phyloP scores from a whole-genome alignment of 495 filamentous ascomycete genomes.

The Hypoxylon intermedium region DNA sequence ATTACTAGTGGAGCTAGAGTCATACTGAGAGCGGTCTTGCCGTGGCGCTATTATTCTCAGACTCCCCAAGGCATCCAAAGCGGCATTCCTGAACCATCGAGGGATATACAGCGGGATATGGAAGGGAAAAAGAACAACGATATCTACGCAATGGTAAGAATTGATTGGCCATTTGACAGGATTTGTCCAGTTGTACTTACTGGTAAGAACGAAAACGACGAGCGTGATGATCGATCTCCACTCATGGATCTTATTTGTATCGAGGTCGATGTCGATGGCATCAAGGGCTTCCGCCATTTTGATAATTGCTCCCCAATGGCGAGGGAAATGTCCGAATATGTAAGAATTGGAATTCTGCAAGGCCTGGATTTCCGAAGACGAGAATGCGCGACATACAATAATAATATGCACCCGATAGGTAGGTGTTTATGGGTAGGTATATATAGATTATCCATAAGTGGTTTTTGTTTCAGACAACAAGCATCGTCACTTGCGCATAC shows the following conservation, averaged over 20 bases:
- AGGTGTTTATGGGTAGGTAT: not conserved
- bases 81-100: constrained; percentile 49
- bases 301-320: constrained; percentile 4
- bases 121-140: constrained; percentile 69
- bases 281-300: constrained; percentile 44
- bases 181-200: constrained; percentile 51
- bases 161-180: not conserved
- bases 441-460: constrained; percentile 13
- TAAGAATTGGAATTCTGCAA: not conserved
- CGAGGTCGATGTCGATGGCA: constrained; percentile 45
- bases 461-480: not conserved
- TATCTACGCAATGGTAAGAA: constrained; percentile 50
- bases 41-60: constrained; percentile 60
- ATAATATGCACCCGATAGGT: not conserved
- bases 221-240: constrained; percentile 71
- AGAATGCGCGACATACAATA: not conserved
- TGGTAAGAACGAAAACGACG: constrained; percentile 67
- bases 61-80: constrained; percentile 50
- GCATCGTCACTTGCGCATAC: constrained; percentile 7
- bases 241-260: constrained; percentile 59
- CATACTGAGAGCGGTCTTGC: constrained; percentile 20
- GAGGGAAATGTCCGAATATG: constrained; percentile 4
- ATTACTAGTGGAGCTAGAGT: constrained; percentile 8
- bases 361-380: not conserved
- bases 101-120: constrained; percentile 65